Evolutionary conservation across 257 asterid species (phyloP).

Genomic region (Paraleonurus japonicus): DNA sequence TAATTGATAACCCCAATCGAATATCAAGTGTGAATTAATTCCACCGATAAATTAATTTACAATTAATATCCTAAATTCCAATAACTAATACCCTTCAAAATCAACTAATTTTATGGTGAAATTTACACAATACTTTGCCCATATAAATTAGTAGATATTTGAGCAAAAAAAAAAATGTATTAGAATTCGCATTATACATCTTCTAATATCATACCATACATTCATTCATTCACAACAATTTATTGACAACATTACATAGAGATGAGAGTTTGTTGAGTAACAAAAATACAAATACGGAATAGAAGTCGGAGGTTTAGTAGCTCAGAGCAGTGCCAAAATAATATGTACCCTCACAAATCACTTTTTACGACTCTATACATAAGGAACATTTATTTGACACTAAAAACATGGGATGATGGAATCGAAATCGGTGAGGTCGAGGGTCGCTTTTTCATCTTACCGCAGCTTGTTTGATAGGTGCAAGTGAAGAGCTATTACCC

Average conservation of each 20-base stretch:
- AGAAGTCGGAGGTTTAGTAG: background rate
- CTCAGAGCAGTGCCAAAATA: slow-evolving; percentile 17
- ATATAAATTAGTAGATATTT: no score
- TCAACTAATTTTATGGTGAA: no score
- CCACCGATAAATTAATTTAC: no score
- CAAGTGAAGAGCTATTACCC: slow-evolving; percentile 39
- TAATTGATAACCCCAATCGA: no score
- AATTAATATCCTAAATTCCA: no score
- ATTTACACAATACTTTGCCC: no score
- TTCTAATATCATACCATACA: background rate
- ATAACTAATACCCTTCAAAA: no score
- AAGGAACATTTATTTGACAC: slow-evolving; percentile 11
- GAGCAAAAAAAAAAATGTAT: no score
- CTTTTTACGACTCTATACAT: slow-evolving; percentile 15
- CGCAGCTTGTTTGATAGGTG: slow-evolving; percentile 43
- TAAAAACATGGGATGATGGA: background rate
- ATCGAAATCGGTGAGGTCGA: background rate
- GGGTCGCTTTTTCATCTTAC: slow-evolving; percentile 21
- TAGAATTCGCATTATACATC: no score
- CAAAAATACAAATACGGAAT: slow-evolving; percentile 22
- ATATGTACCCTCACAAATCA: slow-evolving; percentile 24
- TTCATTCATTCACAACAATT: slow-evolving; percentile 11
- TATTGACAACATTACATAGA: slow-evolving; percentile 34
- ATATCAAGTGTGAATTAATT: no score
- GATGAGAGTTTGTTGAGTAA: slow-evolving; percentile 8